These are phyloP conservation scores for Furcasterigmium sp. DNA, from an alignment of 2,329 filamentous ascomycete genomes.

Conservation along the genomic window DNA sequence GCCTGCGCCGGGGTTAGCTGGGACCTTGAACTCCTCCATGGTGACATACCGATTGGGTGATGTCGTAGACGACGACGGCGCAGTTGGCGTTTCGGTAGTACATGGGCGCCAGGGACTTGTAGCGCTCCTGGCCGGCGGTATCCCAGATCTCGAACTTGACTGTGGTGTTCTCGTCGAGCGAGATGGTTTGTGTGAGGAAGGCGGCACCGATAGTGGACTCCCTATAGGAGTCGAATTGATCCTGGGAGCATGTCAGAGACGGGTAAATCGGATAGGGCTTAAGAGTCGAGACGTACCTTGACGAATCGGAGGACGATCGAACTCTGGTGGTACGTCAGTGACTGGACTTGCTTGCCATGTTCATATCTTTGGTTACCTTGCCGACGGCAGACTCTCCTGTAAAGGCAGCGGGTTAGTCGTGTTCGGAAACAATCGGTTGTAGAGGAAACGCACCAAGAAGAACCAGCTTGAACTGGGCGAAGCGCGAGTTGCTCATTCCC, in stretches of 20 bases:
- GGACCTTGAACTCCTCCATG: not conserved
- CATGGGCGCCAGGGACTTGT: constrained; percentile 98
- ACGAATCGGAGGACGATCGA: constrained; percentile 97
- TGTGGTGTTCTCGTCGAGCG: constrained; percentile 94
- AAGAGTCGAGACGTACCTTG: constrained; percentile 59
- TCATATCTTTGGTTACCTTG: constrained; percentile 62
- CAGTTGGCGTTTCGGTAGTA: constrained; percentile 99
- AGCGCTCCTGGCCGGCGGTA: constrained; percentile 95
- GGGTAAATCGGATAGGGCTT: not conserved
- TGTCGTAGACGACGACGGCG: constrained; percentile 98
- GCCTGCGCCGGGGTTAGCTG: constrained; percentile 48
- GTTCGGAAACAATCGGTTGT: constrained; percentile 2
- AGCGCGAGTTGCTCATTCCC: constrained; percentile 66
- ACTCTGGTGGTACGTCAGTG: constrained; percentile 53
- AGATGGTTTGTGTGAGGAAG: constrained; percentile 98
- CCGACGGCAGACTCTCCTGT: constrained; percentile 96
- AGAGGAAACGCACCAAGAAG: constrained; percentile 67
- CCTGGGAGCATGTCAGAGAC: constrained; percentile 43
- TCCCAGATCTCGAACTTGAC: constrained; percentile 99
- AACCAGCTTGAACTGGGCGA: constrained; percentile 99
- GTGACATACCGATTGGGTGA: constrained; percentile 86
- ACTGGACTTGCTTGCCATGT: not conserved
- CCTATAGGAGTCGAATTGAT: constrained; percentile 97
- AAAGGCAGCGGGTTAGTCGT: constrained; percentile 29
- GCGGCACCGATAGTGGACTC: constrained; percentile 98